Base-by-base conservation (phyloP, 768 basidiomycete species). In the Lactarius akahatsu region DNA sequence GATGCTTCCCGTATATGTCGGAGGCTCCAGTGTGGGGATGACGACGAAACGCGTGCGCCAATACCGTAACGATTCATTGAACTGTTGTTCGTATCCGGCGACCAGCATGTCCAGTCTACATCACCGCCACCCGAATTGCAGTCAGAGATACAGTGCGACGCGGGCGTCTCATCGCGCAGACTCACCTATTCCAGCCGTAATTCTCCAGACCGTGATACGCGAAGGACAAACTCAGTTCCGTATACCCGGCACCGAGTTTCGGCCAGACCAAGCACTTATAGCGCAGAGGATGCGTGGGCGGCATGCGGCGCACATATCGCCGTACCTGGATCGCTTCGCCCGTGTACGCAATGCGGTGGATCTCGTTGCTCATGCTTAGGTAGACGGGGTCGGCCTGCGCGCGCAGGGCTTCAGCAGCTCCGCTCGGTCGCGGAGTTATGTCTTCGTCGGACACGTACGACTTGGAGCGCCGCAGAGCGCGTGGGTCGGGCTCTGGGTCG, bases 231-330 rank as follows among this genome's bases (percentile, higher is more conserved):
- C 82, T 80, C 28, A 91, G 80, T 72, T 91, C 90, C 0, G 91
- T 92, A 75, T 96, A 98, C 3, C 92, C 94, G 34, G 85, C 87
- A 60, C 94, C 92, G 23, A 92, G 80, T 72, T 92, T 92, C 23
- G 95, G 93, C 96, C 95, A 98, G 62, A 98, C 92, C 66, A 98
- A 79, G 73, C 94, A 96, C 69, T 90, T 83, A 75, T 99, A 98
- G 26, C 85, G 78, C 68, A 91, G 85, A 2, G 88, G 82, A 23
- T 82, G 82, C 61, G 82, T 85, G 65, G 78, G 80, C 60, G 85
- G 83, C 82, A 89, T 82, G 69, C 89, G 83, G 30, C 94, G 84
- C 32, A 93, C 89, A 74, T 94, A 94, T 47, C 93, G 82, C 71
- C 89, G 84, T 20, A 98, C 94, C 72, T 94, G 90, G 66, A 98